phyloP scores from a whole-genome alignment of 176 grass and related monocot species.

The Avena atlantica region DNA sequence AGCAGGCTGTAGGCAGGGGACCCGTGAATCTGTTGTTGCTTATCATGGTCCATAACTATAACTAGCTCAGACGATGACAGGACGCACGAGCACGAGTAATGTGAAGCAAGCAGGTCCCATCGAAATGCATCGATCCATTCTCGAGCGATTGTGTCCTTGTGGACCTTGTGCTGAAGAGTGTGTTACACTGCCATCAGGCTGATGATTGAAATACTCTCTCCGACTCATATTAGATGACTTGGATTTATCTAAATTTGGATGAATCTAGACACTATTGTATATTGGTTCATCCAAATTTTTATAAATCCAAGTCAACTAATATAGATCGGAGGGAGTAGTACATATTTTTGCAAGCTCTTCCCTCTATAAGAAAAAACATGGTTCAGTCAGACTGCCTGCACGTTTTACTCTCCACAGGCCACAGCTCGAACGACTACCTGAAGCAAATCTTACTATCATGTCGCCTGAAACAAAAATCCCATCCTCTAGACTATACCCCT shows the following conservation, averaged over 20 bases:
- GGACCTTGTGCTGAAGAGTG: background rate
- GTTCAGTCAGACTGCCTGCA: background rate
- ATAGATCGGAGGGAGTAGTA: too few relatives aligned
- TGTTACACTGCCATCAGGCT: background rate
- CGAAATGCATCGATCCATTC: background rate
- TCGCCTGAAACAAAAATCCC: background rate
- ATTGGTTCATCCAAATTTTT: too few relatives aligned
- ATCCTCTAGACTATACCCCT: too few relatives aligned
- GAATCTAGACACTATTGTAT: too few relatives aligned
- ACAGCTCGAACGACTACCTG: background rate
- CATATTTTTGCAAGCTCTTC: too few relatives aligned
- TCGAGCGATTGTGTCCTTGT: background rate
- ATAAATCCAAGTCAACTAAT: too few relatives aligned
- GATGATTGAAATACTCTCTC: background rate
- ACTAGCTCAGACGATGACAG: slow-evolving; percentile 7
- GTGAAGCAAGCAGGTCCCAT: background rate
- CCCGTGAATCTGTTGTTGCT: slow-evolving; percentile 26
- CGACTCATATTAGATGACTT: too few relatives aligned
- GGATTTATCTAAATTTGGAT: too few relatives aligned
- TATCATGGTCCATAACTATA: slow-evolving; percentile 17
- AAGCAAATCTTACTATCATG: background rate
- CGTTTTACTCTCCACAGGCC: background rate
- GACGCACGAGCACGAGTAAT: slow-evolving; percentile 15
- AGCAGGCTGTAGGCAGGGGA: background rate
- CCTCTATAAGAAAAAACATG: background rate